Evolutionary conservation across 1,139 yeast species (phyloP).

Genomic region (Meyerozyma athensensis): DNA sequence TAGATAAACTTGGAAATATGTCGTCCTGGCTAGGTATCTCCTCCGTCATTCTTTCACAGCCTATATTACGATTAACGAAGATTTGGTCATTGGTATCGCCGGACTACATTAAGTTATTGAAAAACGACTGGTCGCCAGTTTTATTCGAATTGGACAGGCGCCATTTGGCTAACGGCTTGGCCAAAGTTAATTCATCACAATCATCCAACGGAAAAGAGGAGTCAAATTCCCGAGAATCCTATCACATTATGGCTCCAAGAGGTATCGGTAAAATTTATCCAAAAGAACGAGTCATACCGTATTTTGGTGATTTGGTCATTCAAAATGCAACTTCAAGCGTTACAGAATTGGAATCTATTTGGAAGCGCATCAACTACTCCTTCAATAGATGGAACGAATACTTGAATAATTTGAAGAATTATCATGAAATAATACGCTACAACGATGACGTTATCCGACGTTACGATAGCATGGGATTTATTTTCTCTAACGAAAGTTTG

Average conservation of each 20-base stretch:
- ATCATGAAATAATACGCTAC: slow-evolving; percentile 35
- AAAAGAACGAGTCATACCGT: slow-evolving; percentile 78
- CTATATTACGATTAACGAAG: slow-evolving; percentile 66
- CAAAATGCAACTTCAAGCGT: slow-evolving; percentile 35
- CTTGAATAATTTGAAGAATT: slow-evolving; percentile 36
- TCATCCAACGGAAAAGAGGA: slow-evolving; percentile 11
- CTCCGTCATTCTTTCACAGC: slow-evolving; percentile 75
- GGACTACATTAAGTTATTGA: slow-evolving; percentile 55
- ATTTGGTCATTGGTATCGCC: slow-evolving; percentile 75
- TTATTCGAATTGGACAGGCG: slow-evolving; percentile 84
- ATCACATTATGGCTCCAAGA: slow-evolving; percentile 83
- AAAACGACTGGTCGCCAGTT: slow-evolving; percentile 91
- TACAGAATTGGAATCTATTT: slow-evolving; percentile 58
- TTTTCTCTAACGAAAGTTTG: slow-evolving; percentile 43
- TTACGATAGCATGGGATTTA: slow-evolving; percentile 44
- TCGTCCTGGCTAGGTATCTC: slow-evolving; percentile 94
- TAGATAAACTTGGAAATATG: slow-evolving; percentile 86
- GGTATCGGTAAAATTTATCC: slow-evolving; percentile 78
- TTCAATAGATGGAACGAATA: slow-evolving; percentile 81
- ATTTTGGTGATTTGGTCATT: slow-evolving; percentile 73
- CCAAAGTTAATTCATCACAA: slow-evolving; percentile 10
- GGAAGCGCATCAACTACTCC: slow-evolving; percentile 67
- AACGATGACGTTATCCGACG: slow-evolving; percentile 41
- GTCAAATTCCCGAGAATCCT: slow-evolving; percentile 38
- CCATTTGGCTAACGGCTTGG: slow-evolving; percentile 41